Conservation (phyloP, 208 protist species). For the Sergeia podlipaevii region DNA sequence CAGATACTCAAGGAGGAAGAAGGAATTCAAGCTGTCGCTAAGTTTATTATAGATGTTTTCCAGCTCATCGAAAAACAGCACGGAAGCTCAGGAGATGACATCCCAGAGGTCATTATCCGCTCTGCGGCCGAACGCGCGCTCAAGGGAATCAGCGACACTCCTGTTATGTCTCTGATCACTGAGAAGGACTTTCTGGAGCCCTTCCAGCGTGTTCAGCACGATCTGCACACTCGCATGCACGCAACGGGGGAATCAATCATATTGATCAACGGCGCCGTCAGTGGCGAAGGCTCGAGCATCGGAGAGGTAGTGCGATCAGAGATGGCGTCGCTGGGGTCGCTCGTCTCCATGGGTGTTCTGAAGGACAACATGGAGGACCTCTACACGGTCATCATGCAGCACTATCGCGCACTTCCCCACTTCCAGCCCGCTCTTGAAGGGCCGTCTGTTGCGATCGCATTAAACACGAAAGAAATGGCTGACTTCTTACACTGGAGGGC, state of each 20-base stretch:
- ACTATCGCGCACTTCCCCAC: slow-evolving; percentile 19
- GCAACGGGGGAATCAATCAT: slow-evolving; percentile 13
- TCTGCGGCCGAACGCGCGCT: too few relatives aligned
- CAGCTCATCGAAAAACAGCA: too few relatives aligned
- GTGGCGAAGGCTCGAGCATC: background rate
- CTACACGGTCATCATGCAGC: slow-evolving; percentile 42
- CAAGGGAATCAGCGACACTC: too few relatives aligned
- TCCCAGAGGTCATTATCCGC: too few relatives aligned
- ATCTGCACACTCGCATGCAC: slow-evolving; percentile 16
- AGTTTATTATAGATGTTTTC: too few relatives aligned
- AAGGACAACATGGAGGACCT: slow-evolving; percentile 30
- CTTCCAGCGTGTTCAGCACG: slow-evolving; percentile 35
- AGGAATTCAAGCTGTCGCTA: too few relatives aligned
- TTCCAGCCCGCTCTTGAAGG: slow-evolving; percentile 12
- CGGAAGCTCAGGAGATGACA: too few relatives aligned
- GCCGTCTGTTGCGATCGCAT: background rate
- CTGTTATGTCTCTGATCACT: too few relatives aligned
- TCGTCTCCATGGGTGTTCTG: slow-evolving; percentile 24
- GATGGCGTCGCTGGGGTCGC: slow-evolving; percentile 14
- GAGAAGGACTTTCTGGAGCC: slow-evolving; percentile 23
- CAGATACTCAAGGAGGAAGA: too few relatives aligned
- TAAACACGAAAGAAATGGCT: background rate
- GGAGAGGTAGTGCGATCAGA: slow-evolving; percentile 17
- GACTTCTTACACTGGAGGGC: background rate
- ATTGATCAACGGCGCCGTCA: slow-evolving; percentile 48